Base-by-base conservation (phyloP, 768 basidiomycete species). In the Kwoniella mangroviensis region DNA sequence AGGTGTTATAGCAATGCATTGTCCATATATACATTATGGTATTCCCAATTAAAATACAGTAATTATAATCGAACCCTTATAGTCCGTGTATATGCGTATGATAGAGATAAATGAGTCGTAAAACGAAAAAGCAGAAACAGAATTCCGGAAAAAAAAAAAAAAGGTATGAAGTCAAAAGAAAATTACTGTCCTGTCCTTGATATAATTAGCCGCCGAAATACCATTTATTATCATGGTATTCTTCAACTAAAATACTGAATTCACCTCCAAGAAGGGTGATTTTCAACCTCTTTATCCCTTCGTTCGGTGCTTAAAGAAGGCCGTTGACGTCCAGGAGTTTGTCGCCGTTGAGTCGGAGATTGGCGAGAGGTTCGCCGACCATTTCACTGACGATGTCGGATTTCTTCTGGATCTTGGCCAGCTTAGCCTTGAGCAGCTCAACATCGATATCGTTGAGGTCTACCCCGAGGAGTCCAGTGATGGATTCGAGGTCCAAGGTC, bases 61-160 rank as follows among this genome's bases (percentile, higher is more conserved):
- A 54, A 21, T 17, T 51, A 51, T 51, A 21, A 17, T 17, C 15
- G 21, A 51, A 3, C 24, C 53, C 53, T 54, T 54, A 54, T 19
- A n/a, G 53, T 54, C 53, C 53, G 53, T 54, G 53, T 54, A 54
- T 54, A 22, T 54, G 24, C 21, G 21, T 54, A 54, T 54, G 53
- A 19, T 4, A 11, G 19, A 22, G 0, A 22, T 21, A 54, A 34
- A 34, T 34, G 34, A 7, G 34, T 24, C 5, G 24, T 54, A n/a
- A n/a, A 5, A 24, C 45, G 45, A 49, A 15, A 19, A 17, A 17
- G 45, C 45, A 19, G 45, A 19, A 49, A 49, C 12, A 34, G 34
- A 34, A 34, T 34, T 34, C 9, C 34, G 42, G 13, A 13, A 43
- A 6, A 43, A 43, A 43, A 43, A 7, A 13, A 49, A 49, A 49